A percentile compares a stretch with the other conserved stretches of the same genome.
Evolutionary conservation across 2,329 filamentous ascomycete genomes (phyloP).

Genomic region (Colletotrichum tabaci): DNA sequence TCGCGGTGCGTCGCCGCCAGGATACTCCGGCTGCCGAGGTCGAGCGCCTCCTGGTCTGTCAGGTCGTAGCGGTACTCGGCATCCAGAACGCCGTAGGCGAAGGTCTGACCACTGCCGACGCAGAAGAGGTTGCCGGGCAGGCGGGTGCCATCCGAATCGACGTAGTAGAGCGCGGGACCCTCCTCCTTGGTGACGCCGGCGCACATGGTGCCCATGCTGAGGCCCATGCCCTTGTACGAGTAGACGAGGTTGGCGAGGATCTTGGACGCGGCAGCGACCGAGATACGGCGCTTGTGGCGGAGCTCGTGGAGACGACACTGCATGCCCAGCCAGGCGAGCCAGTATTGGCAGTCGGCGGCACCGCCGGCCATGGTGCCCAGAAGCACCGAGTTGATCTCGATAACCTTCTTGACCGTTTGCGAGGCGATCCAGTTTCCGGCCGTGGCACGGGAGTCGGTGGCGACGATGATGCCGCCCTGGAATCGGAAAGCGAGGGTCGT

Average conservation of each 20-base stretch:
- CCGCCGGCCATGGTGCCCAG: constrained; percentile 98
- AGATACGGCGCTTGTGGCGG: constrained; percentile 98
- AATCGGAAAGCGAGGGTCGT: constrained; percentile 98
- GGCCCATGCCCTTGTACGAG: constrained; percentile 98
- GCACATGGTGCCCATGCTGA: constrained; percentile 99
- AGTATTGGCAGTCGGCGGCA: constrained; percentile 99
- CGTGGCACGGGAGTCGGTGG: constrained; percentile 96
- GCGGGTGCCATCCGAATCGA: constrained; percentile 96
- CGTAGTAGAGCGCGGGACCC: constrained; percentile 98
- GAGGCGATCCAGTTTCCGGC: constrained; percentile 99
- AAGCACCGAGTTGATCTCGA: constrained; percentile 95
- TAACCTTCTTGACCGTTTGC: constrained; percentile 99
- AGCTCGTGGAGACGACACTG: constrained; percentile 99
- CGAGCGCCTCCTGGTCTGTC: constrained; percentile 87
- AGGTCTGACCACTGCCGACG: constrained; percentile 97
- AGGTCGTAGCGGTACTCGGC: constrained; percentile 95
- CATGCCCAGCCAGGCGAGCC: constrained; percentile 98
- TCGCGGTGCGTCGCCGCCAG: constrained; percentile 96
- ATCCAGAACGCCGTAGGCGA: constrained; percentile 97
- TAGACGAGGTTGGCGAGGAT: constrained; percentile 99
- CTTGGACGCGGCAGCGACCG: constrained; percentile 96
- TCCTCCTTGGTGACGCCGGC: constrained; percentile 96
- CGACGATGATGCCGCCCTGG: constrained; percentile 98
- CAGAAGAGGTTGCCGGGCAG: constrained; percentile 97
- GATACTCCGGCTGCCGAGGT: constrained; percentile 92